Base-by-base conservation (phyloP, 2,329 filamentous ascomycete species). In the Aspergillus vadensis region DNA sequence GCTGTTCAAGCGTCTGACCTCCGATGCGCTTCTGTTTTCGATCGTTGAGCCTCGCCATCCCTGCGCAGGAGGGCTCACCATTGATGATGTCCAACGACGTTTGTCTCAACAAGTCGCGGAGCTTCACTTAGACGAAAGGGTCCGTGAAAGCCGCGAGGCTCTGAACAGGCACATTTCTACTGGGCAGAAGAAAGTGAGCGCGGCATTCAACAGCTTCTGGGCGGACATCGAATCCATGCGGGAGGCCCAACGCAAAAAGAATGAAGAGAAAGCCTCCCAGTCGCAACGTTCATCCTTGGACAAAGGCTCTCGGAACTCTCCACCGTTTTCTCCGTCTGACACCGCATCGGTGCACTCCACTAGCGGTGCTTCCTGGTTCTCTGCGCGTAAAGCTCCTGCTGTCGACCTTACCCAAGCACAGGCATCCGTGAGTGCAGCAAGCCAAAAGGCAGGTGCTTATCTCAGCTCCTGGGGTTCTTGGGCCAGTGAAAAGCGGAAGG, bases 21-120 rank as follows among this genome's bases (percentile, higher is more conserved):
- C 75, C 2, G 93, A 97, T 72, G 88, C 88, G 15, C 90, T 97
- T 70, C 84, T 99, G 15, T 99, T 98, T 72, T 94, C 97, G 67
- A 91, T 99, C 64, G 90, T 96, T 14, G 92, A 96, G 72, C 95
- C 95, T 1, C 89, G 88, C 63, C 95, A 99, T 75, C 95, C 95
- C 3, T 97, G 91, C 74, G 93, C 93, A 1, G 95, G 95, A 25
- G 94, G 92, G 0, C 83, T 99, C 19, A 93, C 90, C 1, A 92
- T 99, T 64, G 95, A 98, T 67, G 95, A 99, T 74, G 89, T 99
- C 12, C 94, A 97, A 74, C 86, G 95, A 54, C 86, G 95, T 23
- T 85, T 99, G 36, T 88, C 92, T 38, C 91, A 96, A 74, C 95
- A 98, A 77, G 91, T 99, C 53, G 90, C 94, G 66, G 94, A 98